phyloP scores from a whole-genome alignment of 345 rosid species.

The Limnanthes douglasii region DNA sequence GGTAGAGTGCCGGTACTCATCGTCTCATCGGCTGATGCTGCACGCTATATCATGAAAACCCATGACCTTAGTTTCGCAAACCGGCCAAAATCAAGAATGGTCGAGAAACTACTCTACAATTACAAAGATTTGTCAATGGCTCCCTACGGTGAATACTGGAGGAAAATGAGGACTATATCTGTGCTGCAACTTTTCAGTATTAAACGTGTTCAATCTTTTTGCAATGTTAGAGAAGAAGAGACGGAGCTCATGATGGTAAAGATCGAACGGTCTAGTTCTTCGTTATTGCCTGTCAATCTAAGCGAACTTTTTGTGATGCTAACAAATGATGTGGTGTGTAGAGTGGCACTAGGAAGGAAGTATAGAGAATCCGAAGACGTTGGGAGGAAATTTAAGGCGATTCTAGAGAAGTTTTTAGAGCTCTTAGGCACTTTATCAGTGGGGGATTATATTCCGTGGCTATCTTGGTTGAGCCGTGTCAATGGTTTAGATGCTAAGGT shows the following conservation, averaged over 20 bases:
- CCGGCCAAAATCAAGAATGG: slow-evolving; percentile 16
- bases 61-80: slow-evolving; percentile 32
- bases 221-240: slow-evolving; percentile 29
- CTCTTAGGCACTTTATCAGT: slow-evolving; percentile 19
- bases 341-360: slow-evolving; percentile 36
- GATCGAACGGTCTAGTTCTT: slow-evolving; percentile 7
- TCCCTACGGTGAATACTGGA: slow-evolving; percentile 58
- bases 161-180: slow-evolving; percentile 34
- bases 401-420: slow-evolving; percentile 10
- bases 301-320: slow-evolving; percentile 13
- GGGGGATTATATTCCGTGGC: slow-evolving; percentile 37
- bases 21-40: slow-evolving; percentile 33
- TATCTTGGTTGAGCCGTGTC: slow-evolving; percentile 21
- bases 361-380: slow-evolving; percentile 17
- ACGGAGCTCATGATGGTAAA: slow-evolving; percentile 10
- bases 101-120: slow-evolving; percentile 17
- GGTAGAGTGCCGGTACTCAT: slow-evolving; percentile 29
- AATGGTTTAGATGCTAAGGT: slow-evolving; percentile 11
- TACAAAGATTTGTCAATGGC: slow-evolving; percentile 21
- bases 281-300: slow-evolving; percentile 17
- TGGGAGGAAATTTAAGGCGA: slow-evolving; percentile 13
- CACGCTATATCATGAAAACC: slow-evolving; percentile 30
- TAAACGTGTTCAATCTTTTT: slow-evolving; percentile 25
- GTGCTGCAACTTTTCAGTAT: slow-evolving; percentile 26
- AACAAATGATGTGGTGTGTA: slow-evolving; percentile 28